phyloP scores from a whole-genome alignment of 1,139 yeast genomes.

The Meyerozyma elateridarum region DNA sequence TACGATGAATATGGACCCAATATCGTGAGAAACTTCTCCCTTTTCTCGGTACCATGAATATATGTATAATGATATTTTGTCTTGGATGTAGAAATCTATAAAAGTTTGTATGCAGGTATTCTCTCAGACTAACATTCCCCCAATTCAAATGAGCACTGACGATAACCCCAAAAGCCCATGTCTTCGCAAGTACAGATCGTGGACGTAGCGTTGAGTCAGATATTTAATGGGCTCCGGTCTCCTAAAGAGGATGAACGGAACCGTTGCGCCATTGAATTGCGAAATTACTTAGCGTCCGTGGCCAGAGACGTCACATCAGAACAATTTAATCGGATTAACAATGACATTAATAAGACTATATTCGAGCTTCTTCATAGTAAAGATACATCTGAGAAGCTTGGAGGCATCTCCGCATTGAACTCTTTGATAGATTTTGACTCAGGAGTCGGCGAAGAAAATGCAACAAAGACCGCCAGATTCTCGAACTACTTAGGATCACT shows the following conservation, averaged over 20 bases:
- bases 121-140: too few species aligned
- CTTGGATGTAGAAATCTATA: background rate
- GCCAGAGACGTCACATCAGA: constrained; percentile 76
- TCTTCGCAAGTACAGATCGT: constrained; percentile 34
- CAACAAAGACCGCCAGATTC: constrained; percentile 84
- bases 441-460: constrained; percentile 64
- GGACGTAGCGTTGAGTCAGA: constrained; percentile 49
- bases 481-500: constrained; percentile 82
- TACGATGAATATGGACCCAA: constrained; percentile 98
- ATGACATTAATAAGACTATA: constrained; percentile 81
- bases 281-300: constrained; percentile 61
- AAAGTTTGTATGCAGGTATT: background rate
- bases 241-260: constrained; percentile 46
- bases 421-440: constrained; percentile 76
- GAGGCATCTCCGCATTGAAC: constrained; percentile 89
- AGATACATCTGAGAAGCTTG: constrained; percentile 69
- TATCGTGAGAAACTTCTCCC: constrained; percentile 92
- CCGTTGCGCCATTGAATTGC: constrained; percentile 61
- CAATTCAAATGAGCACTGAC: too few species aligned
- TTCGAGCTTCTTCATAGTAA: constrained; percentile 79
- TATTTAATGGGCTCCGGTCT: constrained; percentile 50
- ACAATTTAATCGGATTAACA: constrained; percentile 74
- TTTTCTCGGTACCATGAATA: constrained; percentile 80
- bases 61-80: constrained; percentile 1
- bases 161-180: too few species aligned